Conservation (phyloP, 2,329 filamentous ascomycete genomes). For the Penicillium freii region DNA sequence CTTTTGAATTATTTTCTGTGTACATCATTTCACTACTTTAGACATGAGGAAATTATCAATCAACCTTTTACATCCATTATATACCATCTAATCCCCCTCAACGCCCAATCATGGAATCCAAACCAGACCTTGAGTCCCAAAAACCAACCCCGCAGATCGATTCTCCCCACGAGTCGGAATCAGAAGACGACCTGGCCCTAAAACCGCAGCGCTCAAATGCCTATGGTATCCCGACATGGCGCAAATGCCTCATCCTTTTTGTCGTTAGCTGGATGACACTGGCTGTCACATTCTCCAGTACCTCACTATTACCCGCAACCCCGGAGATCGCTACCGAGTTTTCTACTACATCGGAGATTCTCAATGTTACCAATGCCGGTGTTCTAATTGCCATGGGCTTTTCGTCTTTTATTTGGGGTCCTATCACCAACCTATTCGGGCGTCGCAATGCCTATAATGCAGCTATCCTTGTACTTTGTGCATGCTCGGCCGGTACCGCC, state of each 20-base stretch:
- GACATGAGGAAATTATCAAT: not conserved
- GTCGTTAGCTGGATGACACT: constrained; percentile 45
- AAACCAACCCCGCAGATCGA: constrained; percentile 13
- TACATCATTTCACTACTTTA: not conserved
- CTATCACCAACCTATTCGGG: constrained; percentile 32
- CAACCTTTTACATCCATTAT: not conserved
- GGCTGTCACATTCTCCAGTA: constrained; percentile 44
- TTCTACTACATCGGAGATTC: constrained; percentile 34
- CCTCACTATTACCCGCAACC: constrained; percentile 41
- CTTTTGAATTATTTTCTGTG: not conserved
- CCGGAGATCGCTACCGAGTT: constrained; percentile 43
- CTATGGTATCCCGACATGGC: constrained; percentile 35
- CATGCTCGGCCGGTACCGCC: constrained; percentile 35
- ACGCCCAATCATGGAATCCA: constrained; percentile 13
- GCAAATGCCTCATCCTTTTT: constrained; percentile 44
- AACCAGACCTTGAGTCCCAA: constrained; percentile 17
- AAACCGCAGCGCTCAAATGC: constrained; percentile 18
- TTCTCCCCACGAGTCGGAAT: constrained; percentile 20
- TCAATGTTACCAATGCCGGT: constrained; percentile 40
- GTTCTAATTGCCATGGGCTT: constrained; percentile 41
- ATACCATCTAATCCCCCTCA: not conserved
- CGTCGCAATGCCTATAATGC: constrained; percentile 34
- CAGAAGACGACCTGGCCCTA: constrained; percentile 4
- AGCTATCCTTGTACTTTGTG: constrained; percentile 35
- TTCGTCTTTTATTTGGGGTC: constrained; percentile 39